A percentile compares a stretch with the other conserved stretches of the same genome.
phyloP scores from a whole-genome alignment of 1,139 yeast species.

The Saccharomyces hybrid region DNA sequence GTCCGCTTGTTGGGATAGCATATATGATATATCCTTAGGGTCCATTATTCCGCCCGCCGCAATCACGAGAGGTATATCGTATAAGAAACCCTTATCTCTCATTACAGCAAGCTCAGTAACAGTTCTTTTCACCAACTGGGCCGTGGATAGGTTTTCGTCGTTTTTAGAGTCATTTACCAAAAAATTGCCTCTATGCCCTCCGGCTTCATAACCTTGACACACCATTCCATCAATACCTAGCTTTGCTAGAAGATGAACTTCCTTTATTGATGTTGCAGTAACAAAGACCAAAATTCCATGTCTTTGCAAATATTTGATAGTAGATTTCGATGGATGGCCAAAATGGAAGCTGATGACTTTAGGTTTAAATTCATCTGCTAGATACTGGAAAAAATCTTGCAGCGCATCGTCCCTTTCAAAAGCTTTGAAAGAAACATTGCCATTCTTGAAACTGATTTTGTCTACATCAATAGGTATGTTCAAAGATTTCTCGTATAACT shows the following conservation, averaged over 20 bases:
- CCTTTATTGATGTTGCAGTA: constrained; percentile 16
- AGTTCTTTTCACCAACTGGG: no score
- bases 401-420: constrained; percentile 22
- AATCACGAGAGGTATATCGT: no score
- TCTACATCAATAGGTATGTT: background rate
- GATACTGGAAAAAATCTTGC: constrained; percentile 13
- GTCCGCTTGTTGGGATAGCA: no score
- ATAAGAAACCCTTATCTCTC: no score
- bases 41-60: no score
- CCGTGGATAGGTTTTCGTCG: no score
- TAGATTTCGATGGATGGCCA: constrained; percentile 35
- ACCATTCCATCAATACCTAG: constrained; percentile 38
- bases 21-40: no score
- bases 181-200: constrained; percentile 39
- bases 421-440: constrained; percentile 37
- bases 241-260: constrained; percentile 31
- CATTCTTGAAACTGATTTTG: constrained; percentile 20
- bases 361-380: constrained; percentile 26
- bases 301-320: constrained; percentile 31
- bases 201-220: constrained; percentile 48
- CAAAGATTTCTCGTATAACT: background rate
- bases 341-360: constrained; percentile 44
- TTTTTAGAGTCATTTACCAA: no score
- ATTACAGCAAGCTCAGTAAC: no score
- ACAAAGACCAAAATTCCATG: constrained; percentile 36